Evolutionary conservation across 2,329 filamentous ascomycete species (phyloP).

Genomic region (Fusarium graminum): DNA sequence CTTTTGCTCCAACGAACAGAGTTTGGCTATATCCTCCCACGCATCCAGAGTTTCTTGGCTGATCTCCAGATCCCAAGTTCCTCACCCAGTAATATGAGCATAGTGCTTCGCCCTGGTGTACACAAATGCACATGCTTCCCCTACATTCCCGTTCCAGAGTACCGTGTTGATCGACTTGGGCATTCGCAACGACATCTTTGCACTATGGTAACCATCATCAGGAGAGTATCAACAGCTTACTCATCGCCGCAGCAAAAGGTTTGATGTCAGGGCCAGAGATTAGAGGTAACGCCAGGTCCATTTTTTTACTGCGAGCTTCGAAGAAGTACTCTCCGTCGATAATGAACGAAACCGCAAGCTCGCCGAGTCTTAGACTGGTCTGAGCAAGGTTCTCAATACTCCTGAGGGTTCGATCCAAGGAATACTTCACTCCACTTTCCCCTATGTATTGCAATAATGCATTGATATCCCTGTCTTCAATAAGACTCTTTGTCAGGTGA

Average conservation of each 20-base stretch:
- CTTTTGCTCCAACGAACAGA: neutral
- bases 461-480: neutral
- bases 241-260: too few species aligned
- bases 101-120: neutral
- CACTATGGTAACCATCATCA: too few species aligned
- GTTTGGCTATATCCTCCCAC: constrained; percentile 1
- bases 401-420: too few species aligned
- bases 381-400: neutral
- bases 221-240: too few species aligned
- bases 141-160: neutral
- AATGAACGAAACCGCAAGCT: constrained; percentile 10
- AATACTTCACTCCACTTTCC: too few species aligned
- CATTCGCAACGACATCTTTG: neutral
- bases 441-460: too few species aligned
- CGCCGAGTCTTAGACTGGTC: neutral
- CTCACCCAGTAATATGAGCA: constrained; percentile 12
- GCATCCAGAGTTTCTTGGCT: neutral
- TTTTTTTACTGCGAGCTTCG: neutral
- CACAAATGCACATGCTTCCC: constrained; percentile 1
- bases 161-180: constrained; percentile 5
- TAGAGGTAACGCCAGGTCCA: neutral
- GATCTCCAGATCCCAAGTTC: constrained; percentile 7
- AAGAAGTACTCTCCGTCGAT: neutral
- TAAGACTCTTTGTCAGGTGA: neutral
- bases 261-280: constrained; percentile 9